These are phyloP conservation scores for Incumbomyces lentus DNA, from an alignment of 2,329 filamentous ascomycete genomes.

Conservation along the genomic window DNA sequence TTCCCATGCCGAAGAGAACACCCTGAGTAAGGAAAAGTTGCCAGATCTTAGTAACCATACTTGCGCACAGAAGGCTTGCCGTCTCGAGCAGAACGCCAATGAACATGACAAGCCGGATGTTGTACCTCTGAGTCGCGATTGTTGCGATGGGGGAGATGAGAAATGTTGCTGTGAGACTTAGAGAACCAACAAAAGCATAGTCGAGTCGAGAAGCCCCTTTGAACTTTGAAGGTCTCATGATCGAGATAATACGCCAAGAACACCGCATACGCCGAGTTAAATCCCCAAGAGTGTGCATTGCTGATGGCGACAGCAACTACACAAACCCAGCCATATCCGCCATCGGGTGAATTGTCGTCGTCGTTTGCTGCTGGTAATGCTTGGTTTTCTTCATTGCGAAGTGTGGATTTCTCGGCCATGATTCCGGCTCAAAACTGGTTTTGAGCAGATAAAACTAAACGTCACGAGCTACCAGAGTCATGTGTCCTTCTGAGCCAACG, in stretches of 20 bases:
- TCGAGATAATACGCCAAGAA: conserved; percentile 33
- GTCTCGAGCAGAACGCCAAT: conserved; percentile 13
- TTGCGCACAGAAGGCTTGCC: conserved; percentile 19
- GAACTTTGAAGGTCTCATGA: conserved; percentile 22
- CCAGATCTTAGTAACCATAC: conserved; percentile 20
- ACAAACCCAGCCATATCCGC: conserved; percentile 26
- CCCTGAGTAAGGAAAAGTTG: conserved; percentile 22
- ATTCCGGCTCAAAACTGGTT: not conserved
- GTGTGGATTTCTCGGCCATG: too few species aligned
- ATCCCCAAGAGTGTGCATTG: conserved; percentile 26
- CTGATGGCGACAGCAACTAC: conserved; percentile 20
- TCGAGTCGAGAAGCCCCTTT: conserved; percentile 18
- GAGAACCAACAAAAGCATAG: conserved; percentile 24
- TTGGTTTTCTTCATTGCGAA: too few species aligned
- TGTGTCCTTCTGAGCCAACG: too few species aligned
- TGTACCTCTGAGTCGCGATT: not conserved
- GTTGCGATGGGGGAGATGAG: conserved; percentile 22
- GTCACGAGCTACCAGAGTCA: too few species aligned
- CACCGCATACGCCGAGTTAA: conserved; percentile 31
- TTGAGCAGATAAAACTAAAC: too few species aligned
- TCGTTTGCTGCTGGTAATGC: not conserved
- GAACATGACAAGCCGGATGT: conserved; percentile 15
- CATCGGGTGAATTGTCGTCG: conserved; percentile 18
- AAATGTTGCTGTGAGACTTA: conserved; percentile 20
- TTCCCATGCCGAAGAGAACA: conserved; percentile 19